These are phyloP conservation scores for Diaporthe nobilis DNA, from an alignment of 2,329 filamentous ascomycete genomes.

Conservation along the genomic window DNA sequence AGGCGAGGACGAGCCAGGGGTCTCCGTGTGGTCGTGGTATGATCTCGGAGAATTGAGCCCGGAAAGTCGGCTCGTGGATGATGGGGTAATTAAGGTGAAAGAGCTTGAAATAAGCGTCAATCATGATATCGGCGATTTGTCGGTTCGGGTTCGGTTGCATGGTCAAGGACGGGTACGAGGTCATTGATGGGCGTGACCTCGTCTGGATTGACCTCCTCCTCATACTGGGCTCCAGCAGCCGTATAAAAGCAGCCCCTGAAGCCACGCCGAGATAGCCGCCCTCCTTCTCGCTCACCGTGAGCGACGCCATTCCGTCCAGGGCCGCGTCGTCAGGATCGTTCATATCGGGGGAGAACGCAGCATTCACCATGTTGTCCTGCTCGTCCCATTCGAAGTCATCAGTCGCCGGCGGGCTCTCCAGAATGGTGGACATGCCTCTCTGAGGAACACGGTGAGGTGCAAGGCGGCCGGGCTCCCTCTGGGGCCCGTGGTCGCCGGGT, in stretches of 20 bases:
- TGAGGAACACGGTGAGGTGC: conserved; percentile 41
- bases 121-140: conserved; percentile 46
- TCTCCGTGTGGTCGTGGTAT: conserved; percentile 42
- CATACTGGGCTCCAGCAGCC: conserved; percentile 52
- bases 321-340: conserved; percentile 48
- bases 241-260: conserved; percentile 60
- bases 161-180: conserved; percentile 42
- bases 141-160: conserved; percentile 52
- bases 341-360: conserved; percentile 47
- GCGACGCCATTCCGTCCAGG: conserved; percentile 56
- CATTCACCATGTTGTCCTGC: conserved; percentile 48
- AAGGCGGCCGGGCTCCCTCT: conserved; percentile 40
- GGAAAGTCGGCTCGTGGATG: conserved; percentile 59
- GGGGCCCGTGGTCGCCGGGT: conserved; percentile 26
- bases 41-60: conserved; percentile 45
- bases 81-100: conserved; percentile 62
- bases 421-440: conserved; percentile 42
- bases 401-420: conserved; percentile 52
- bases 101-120: conserved; percentile 58
- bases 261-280: conserved; percentile 62
- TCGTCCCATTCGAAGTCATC: conserved; percentile 57
- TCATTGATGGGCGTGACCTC: conserved; percentile 39
- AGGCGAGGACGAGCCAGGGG: conserved; percentile 43
- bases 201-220: conserved; percentile 45
- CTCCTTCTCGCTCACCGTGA: conserved; percentile 53